Base-by-base conservation (phyloP, 2,329 filamentous ascomycete species). In the Sporothrix protearum region DNA sequence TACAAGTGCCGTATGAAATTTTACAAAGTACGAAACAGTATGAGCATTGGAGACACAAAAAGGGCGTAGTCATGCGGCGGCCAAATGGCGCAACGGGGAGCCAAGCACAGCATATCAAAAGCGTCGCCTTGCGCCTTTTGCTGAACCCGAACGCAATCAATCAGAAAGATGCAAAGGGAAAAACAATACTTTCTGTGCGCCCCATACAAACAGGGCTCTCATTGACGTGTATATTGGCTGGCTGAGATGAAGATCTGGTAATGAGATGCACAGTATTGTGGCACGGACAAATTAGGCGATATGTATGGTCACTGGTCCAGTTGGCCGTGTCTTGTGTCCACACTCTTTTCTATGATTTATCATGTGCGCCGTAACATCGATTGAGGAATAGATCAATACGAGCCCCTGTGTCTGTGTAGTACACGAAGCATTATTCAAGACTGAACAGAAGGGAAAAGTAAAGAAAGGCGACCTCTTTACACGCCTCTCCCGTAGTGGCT, bases 181-280 rank as follows among this genome's bases (percentile, higher is more conserved):
- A 33, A 36, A 4, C 59, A 42, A 49, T 33, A 25, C 22, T 33
- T 22, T n/a, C 30, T 66, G 39, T 66, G 42, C 42, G 16, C 63
- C 61, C 22, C 42, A 33, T 49, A 33, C 25, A 33, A 28, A 45
- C 16, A 64, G n/a, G 36, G 59, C 59, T 64, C 16, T 28, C 59
- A 42, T 63, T 42, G 59, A 45, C 59, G 19, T 63, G 45, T n/a
- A 63, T 45, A 45, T 63, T 61, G 55, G 19, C 55, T 61, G 30
- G 55, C 9, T 25, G 33, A 63, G 59, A 61, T 42, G 59, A 39
- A 61, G 33, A 36, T 39, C 55, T 57, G 28, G 12, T 8, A 57
- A 39, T 61, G 55, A 61, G 55, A 39, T 61, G 33, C 55, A 19
- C 30, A 59, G 14, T n/a, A 22, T 63, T 7, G 59, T 45, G 16